Evolutionary conservation across 2,329 filamentous ascomycete species (phyloP).

Genomic region (Penicillium sp.): DNA sequence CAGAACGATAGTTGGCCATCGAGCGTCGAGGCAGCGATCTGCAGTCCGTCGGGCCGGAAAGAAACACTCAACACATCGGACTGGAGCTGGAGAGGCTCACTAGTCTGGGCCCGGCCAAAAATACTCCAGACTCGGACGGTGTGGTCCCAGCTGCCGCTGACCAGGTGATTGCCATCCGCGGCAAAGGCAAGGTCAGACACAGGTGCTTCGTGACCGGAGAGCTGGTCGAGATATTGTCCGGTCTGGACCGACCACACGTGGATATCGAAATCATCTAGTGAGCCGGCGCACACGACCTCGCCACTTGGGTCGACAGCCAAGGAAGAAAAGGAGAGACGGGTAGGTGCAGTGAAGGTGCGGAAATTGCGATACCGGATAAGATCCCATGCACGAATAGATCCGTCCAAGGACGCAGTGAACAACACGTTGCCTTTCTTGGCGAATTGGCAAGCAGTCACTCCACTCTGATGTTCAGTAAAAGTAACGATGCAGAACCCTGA

Average conservation of each 20-base stretch:
- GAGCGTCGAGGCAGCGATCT: constrained; percentile 84
- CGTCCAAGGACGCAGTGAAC: constrained; percentile 91
- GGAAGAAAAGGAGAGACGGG: constrained; percentile 83
- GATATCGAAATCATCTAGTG: constrained; percentile 91
- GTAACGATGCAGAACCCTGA: constrained; percentile 98
- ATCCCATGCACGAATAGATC: constrained; percentile 93
- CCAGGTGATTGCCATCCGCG: constrained; percentile 72
- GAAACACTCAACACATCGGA: constrained; percentile 83
- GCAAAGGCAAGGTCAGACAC: constrained; percentile 85
- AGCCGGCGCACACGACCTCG: constrained; percentile 92
- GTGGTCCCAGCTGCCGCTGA: constrained; percentile 94
- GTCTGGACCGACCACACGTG: constrained; percentile 99
- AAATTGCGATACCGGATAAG: constrained; percentile 94
- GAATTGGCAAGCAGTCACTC: constrained; percentile 88
- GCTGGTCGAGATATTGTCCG: constrained; percentile 82
- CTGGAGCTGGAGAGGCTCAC: constrained; percentile 86
- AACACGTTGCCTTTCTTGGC: constrained; percentile 91
- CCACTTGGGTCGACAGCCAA: constrained; percentile 95
- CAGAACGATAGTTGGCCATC: constrained; percentile 95
- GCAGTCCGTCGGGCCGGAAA: constrained; percentile 81
- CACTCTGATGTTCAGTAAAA: constrained; percentile 93
- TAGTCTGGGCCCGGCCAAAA: constrained; percentile 88
- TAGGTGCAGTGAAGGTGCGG: constrained; percentile 91
- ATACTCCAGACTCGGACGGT: constrained; percentile 96
- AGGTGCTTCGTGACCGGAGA: constrained; percentile 89